Evolutionary conservation across 2,329 filamentous ascomycete species (phyloP).

Genomic region (Hymenoscyphus repandus): DNA sequence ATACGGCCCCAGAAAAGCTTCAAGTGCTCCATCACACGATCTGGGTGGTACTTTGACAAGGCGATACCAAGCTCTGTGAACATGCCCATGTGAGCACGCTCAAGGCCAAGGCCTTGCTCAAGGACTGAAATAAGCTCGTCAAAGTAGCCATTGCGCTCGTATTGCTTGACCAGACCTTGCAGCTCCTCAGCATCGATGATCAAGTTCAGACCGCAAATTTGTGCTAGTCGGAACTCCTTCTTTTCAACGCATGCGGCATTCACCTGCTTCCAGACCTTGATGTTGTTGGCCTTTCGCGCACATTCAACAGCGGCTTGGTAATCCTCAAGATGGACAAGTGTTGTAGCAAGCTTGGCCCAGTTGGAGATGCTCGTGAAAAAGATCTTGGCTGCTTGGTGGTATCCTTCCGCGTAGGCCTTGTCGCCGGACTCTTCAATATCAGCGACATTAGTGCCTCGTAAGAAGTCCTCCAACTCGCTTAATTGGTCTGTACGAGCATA

Average conservation of each 20-base stretch:
- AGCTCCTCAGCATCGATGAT: slow-evolving; percentile 97
- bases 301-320: slow-evolving; percentile 98
- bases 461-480: slow-evolving; percentile 90
- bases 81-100: slow-evolving; percentile 81
- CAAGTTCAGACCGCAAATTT: slow-evolving; percentile 97
- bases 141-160: slow-evolving; percentile 95
- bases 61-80: slow-evolving; percentile 93
- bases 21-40: slow-evolving; percentile 95
- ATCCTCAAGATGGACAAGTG: slow-evolving; percentile 91
- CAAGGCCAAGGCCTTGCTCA: slow-evolving; percentile 89
- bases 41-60: slow-evolving; percentile 89
- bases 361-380: slow-evolving; percentile 98
- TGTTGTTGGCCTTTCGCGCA: slow-evolving; percentile 96
- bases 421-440: slow-evolving; percentile 96
- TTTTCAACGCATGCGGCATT: slow-evolving; percentile 93
- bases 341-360: slow-evolving; percentile 98
- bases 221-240: slow-evolving; percentile 97
- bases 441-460: slow-evolving; percentile 87
- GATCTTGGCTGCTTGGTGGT: slow-evolving; percentile 95
- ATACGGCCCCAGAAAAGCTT: slow-evolving; percentile 98
- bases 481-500: slow-evolving; percentile 90
- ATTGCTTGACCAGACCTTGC: slow-evolving; percentile 87
- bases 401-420: slow-evolving; percentile 92
- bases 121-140: slow-evolving; percentile 93
- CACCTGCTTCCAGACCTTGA: slow-evolving; percentile 99